Base-by-base conservation (phyloP, 2,329 filamentous ascomycete species). In the Aspergillus aculeatinus region DNA sequence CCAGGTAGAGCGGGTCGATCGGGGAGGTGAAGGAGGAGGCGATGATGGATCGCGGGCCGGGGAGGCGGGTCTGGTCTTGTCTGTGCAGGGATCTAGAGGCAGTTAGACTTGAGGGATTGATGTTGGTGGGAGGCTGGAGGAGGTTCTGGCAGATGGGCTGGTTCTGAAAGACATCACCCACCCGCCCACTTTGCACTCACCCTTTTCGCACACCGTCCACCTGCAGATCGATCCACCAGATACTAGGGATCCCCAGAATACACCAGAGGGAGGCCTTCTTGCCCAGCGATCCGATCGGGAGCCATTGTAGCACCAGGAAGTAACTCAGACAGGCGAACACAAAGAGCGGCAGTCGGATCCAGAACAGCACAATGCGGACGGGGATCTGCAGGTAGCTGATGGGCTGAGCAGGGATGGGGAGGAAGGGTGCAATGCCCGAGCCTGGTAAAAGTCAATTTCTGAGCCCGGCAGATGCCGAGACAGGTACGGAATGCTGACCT, bases 141-240 rank as follows among this genome's bases (percentile, higher is more conserved):
- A 29, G 27, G 9, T 29, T 9, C 23, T 23, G 23, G 23, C 23
- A 23, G 23, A 23, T 23, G 6, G 27, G 27, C 27, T 6, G 27
- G 9, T 27, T 27, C 6, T 7, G 27, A 29, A 29, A 29, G 27
- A 29, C 27, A 29, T 23, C 23, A 23, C 23, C 23, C 23, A 4
- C 23, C 23, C 23, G 4, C 23, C 23, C 23, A 23, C 23, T 23
- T 23, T 6, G 14, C 48, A 60, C 61, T 54, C 16, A 93, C 79
- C 95, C 95, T 79, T 92, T 91, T 78, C 91, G 93, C 57, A 99
- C 95, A 60, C 94, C 94, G 74, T 99, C 95, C 66, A 99, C 91
- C 76, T 97, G 94, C n/a, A 99, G 81, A 77, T 99, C 95, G 59
- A 97, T 89, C 94, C 94, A 98, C 92, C 93, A 98, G 60, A 99